Conservation (phyloP, 306 rosid genomes). For the Castanea mollissima region DNA sequence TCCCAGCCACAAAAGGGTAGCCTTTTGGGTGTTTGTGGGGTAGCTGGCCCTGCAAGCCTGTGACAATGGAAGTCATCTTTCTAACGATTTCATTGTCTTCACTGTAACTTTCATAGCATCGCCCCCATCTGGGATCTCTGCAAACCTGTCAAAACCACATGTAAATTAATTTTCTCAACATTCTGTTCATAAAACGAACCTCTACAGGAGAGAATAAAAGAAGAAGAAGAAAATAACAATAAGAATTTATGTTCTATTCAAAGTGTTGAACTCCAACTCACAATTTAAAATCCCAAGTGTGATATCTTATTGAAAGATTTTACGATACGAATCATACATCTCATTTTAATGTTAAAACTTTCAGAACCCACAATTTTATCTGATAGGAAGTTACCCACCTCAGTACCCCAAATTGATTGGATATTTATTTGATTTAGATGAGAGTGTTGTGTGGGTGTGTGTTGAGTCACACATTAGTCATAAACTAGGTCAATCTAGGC, state of each 20-base stretch:
- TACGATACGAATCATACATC: neutral
- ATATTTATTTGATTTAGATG: too few species aligned
- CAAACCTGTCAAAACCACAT: constrained; percentile 37
- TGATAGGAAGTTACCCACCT: too few species aligned
- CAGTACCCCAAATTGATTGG: too few species aligned
- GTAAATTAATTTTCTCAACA: neutral
- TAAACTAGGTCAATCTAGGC: too few species aligned
- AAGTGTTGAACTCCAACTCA: neutral
- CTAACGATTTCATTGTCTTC: constrained; percentile 49
- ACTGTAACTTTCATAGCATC: constrained; percentile 55
- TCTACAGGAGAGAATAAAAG: too few species aligned
- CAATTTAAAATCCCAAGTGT: neutral
- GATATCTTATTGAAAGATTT: neutral
- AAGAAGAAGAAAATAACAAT: neutral
- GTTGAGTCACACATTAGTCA: too few species aligned
- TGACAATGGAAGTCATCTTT: constrained; percentile 42
- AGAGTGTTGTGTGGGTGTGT: too few species aligned
- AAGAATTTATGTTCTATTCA: neutral
- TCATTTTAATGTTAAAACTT: neutral
- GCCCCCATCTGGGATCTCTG: constrained; percentile 63
- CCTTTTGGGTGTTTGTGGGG: constrained; percentile 40
- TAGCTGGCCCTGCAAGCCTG: constrained; percentile 62
- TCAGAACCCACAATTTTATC: too few species aligned
- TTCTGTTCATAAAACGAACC: neutral
- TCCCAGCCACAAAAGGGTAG: constrained; percentile 51